These are phyloP conservation scores for Plenodomus tracheiphilus DNA, from an alignment of 2,329 filamentous ascomycete genomes.

Conservation along the genomic window DNA sequence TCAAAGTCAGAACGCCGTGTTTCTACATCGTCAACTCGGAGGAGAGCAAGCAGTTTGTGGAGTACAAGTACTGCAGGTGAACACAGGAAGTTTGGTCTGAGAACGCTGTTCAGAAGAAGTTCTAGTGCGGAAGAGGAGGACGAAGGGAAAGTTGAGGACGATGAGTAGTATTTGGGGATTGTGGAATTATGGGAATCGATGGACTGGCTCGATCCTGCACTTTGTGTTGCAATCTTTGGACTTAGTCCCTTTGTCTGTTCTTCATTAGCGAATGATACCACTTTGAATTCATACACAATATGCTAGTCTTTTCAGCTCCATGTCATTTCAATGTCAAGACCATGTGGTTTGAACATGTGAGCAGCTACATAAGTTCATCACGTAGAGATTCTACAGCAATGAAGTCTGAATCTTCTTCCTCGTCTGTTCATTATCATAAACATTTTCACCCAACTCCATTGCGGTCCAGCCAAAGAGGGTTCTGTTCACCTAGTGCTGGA, in stretches of 20 bases:
- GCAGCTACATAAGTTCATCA: too few relatives aligned
- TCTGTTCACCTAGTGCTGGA: too few relatives aligned
- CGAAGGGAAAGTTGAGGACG: neutral
- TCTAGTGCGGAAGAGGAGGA: neutral
- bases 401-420: too few relatives aligned
- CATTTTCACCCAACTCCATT: too few relatives aligned
- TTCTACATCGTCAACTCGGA: neutral
- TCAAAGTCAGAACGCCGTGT: slow-evolving; percentile 3
- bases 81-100: neutral
- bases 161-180: neutral
- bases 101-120: neutral
- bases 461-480: too few relatives aligned
- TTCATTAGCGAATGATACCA: neutral
- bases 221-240: neutral
- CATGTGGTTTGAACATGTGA: too few relatives aligned
- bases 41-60: neutral
- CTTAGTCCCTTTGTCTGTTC: neutral
- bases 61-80: neutral
- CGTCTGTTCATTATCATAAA: too few relatives aligned
- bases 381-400: too few relatives aligned
- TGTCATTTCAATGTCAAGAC: too few relatives aligned
- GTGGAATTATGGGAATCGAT: neutral
- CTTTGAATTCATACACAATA: neutral
- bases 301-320: neutral
- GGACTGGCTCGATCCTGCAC: neutral